Conservation (phyloP, 1,284 basidiomycete genomes). For the Earliella scabrosa region DNA sequence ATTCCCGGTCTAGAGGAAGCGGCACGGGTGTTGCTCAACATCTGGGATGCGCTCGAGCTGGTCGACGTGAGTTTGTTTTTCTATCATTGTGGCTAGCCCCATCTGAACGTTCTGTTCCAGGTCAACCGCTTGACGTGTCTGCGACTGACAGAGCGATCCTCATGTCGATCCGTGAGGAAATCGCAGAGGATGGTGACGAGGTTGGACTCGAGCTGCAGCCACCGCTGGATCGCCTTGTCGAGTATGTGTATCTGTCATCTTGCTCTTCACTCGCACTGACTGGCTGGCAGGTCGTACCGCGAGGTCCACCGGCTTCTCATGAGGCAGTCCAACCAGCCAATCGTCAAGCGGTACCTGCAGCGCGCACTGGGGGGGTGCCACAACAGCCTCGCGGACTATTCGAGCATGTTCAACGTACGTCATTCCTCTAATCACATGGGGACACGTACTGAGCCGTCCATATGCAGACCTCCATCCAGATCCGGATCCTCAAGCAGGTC, state of each 20-base stretch:
- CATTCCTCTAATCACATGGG: neutral
- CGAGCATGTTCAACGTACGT: slow-evolving; percentile 26
- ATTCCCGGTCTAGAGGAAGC: slow-evolving; percentile 59
- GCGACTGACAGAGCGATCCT: slow-evolving; percentile 55
- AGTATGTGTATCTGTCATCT: slow-evolving; percentile 43
- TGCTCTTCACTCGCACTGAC: no score
- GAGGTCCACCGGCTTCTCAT: no score
- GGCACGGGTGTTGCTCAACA: slow-evolving; percentile 54
- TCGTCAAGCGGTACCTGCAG: slow-evolving; percentile 79
- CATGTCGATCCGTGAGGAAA: slow-evolving; percentile 48
- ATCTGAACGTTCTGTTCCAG: no score
- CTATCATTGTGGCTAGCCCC: no score
- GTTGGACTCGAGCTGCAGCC: slow-evolving; percentile 40
- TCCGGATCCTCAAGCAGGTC: slow-evolving; percentile 62
- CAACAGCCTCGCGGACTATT: slow-evolving; percentile 32
- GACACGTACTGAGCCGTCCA: neutral
- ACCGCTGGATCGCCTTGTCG: slow-evolving; percentile 49
- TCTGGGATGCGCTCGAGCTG: slow-evolving; percentile 63
- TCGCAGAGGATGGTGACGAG: slow-evolving; percentile 43
- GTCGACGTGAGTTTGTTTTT: slow-evolving; percentile 67
- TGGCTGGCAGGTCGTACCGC: no score
- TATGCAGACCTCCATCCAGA: slow-evolving; percentile 53
- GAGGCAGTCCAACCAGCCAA: slow-evolving; percentile 66
- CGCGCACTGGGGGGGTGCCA: slow-evolving; percentile 59
- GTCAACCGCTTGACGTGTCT: slow-evolving; percentile 57